Conservation (phyloP, 768 basidiomycete genomes). For the Macrolepiota fuliginosa region DNA sequence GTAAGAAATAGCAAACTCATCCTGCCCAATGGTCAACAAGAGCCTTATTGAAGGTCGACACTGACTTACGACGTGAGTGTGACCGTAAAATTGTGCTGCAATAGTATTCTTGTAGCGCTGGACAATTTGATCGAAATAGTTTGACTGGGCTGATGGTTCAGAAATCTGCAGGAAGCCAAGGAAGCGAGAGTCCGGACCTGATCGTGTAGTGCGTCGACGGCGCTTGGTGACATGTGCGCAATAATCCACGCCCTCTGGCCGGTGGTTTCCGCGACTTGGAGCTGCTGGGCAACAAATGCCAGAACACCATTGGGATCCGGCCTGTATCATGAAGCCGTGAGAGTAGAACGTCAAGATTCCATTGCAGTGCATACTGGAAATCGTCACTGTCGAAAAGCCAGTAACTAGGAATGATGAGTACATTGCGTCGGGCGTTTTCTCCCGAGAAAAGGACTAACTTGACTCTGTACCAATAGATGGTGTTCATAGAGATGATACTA, state of each 20-base stretch:
- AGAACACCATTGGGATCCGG: slow-evolving; percentile 63
- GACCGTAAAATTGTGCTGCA: slow-evolving; percentile 61
- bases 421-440: not conserved
- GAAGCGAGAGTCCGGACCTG: slow-evolving; percentile 33
- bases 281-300: slow-evolving; percentile 47
- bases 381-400: slow-evolving; percentile 58
- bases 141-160: slow-evolving; percentile 36
- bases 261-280: slow-evolving; percentile 58
- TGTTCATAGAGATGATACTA: slow-evolving; percentile 60
- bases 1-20: slow-evolving; percentile 61
- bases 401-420: slow-evolving; percentile 34
- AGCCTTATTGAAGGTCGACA: not conserved
- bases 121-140: slow-evolving; percentile 62
- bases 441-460: slow-evolving; percentile 34
- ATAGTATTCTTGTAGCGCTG: slow-evolving; percentile 59
- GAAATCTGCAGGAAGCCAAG: not conserved
- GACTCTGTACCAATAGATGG: slow-evolving; percentile 59
- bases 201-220: slow-evolving; percentile 45
- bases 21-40: slow-evolving; percentile 25
- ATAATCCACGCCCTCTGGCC: slow-evolving; percentile 64
- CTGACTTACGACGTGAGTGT: slow-evolving; percentile 43
- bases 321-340: not conserved
- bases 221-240: slow-evolving; percentile 55
- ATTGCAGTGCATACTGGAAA: slow-evolving; percentile 31
- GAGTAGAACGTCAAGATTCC: not conserved